Evolutionary conservation across 176 grass and related monocot species (phyloP).

Genomic region (Triticum turgidum): DNA sequence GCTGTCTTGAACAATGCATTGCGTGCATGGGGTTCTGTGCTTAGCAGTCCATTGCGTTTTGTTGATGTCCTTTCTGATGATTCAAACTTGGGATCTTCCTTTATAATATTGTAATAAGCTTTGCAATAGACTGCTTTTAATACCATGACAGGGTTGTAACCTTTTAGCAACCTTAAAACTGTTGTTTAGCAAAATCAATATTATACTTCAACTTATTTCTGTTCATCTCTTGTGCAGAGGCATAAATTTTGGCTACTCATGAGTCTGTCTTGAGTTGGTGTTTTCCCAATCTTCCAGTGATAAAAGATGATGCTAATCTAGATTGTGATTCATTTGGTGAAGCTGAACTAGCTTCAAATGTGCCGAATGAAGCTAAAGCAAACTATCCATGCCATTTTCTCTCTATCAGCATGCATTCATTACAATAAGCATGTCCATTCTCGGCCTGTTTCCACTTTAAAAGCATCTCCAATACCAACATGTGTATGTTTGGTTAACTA

Average conservation of each 20-base stretch:
- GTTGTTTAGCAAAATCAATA: slow-evolving; percentile 10
- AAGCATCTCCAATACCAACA: no score
- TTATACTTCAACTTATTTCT: not conserved
- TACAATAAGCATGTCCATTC: slow-evolving; percentile 47
- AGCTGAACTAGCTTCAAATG: slow-evolving; percentile 51
- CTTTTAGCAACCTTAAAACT: not conserved
- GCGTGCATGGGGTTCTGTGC: slow-evolving; percentile 55
- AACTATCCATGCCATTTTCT: slow-evolving; percentile 62
- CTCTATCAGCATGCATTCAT: slow-evolving; percentile 48
- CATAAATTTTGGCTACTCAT: slow-evolving; percentile 75
- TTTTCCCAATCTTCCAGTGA: slow-evolving; percentile 62
- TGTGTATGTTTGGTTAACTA: no score
- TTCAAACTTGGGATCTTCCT: slow-evolving; percentile 87
- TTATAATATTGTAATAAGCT: slow-evolving; percentile 76
- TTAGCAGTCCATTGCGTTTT: slow-evolving; percentile 75
- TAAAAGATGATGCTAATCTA: slow-evolving; percentile 85
- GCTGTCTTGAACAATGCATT: no score
- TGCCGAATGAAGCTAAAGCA: slow-evolving; percentile 52
- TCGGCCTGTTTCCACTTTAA: no score
- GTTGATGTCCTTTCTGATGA: slow-evolving; percentile 98
- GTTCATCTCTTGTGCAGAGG: slow-evolving; percentile 49
- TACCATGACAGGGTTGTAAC: not conserved
- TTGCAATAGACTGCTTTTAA: slow-evolving; percentile 8
- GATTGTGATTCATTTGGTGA: slow-evolving; percentile 84
- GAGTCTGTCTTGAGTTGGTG: slow-evolving; percentile 81